These are phyloP conservation scores for Bathelium albidoporum DNA, from an alignment of 495 filamentous ascomycete species.

Conservation along the genomic window DNA sequence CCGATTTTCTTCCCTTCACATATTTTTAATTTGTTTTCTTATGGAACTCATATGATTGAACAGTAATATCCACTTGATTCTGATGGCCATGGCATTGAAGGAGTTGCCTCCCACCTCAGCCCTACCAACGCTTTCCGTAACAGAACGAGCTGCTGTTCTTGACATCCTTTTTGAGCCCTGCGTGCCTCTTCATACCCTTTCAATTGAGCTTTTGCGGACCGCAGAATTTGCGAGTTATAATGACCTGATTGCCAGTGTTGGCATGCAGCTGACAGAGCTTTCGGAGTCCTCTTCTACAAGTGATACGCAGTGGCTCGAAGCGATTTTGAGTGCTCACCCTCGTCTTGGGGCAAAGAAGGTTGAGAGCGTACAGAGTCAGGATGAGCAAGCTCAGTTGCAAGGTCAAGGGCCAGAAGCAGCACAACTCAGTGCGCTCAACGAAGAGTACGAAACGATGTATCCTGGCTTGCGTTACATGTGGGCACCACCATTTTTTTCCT, in stretches of 20 bases:
- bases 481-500: constrained; percentile 21
- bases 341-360: constrained; percentile 71
- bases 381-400: constrained; percentile 70
- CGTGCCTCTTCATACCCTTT: constrained; percentile 59
- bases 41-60: not conserved
- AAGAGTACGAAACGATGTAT: constrained; percentile 71
- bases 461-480: constrained; percentile 79
- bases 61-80: not conserved
- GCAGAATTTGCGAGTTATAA: constrained; percentile 52
- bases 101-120: constrained; percentile 41
- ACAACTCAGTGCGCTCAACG: constrained; percentile 57
- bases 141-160: constrained; percentile 51
- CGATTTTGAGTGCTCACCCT: constrained; percentile 79
- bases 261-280: constrained; percentile 44
- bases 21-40: not conserved
- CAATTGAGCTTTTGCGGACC: constrained; percentile 53
- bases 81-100: not conserved
- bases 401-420: constrained; percentile 44
- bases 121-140: constrained; percentile 46
- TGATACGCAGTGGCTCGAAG: constrained; percentile 49
- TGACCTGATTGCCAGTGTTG: constrained; percentile 49
- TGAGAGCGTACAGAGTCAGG: constrained; percentile 62
- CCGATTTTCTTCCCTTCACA: not conserved
- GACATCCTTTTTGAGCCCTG: constrained; percentile 85
- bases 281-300: constrained; percentile 40